Percentiles rank a stretch among this genome's conserved stretches.
These are phyloP conservation scores for Talaromyces nanjingensis DNA, from an alignment of 495 filamentous ascomycete species.

Conservation along the genomic window DNA sequence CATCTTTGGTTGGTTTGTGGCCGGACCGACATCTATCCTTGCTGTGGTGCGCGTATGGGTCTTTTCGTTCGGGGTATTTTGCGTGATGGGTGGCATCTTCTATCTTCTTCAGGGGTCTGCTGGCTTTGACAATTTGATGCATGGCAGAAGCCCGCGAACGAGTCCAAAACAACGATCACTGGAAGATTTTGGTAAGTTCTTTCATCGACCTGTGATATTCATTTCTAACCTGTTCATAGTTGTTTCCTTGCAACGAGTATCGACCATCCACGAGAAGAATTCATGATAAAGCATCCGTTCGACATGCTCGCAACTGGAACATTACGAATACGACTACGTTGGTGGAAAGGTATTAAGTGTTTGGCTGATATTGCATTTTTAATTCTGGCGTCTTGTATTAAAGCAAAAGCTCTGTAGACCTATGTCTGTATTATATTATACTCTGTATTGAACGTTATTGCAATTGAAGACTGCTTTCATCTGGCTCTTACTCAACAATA, in stretches of 20 bases:
- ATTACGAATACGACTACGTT: not conserved
- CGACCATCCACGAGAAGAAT: conserved; percentile 71
- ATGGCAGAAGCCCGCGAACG: conserved; percentile 73
- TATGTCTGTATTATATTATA: not conserved
- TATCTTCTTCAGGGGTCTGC: conserved; percentile 68
- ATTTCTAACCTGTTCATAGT: conserved; percentile 30
- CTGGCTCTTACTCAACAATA: not conserved
- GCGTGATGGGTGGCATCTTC: conserved; percentile 59
- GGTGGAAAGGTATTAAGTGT: not conserved
- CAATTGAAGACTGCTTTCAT: not conserved
- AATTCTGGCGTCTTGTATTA: not conserved
- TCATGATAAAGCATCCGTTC: not conserved
- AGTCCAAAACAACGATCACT: conserved; percentile 65
- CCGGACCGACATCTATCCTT: conserved; percentile 61
- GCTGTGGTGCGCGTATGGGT: conserved; percentile 83
- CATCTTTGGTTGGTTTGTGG: conserved; percentile 72
- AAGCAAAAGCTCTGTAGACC: not conserved
- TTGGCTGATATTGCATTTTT: not conserved
- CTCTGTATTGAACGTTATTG: not conserved
- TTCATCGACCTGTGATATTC: not conserved
- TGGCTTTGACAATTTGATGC: conserved; percentile 86
- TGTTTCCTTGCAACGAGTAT: conserved; percentile 78
- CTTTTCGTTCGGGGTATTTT: conserved; percentile 78
- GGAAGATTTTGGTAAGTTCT: conserved; percentile 76
- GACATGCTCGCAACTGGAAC: not conserved